Conservation (phyloP, 257 asterid genomes). For the Lycium ferocissimum region DNA sequence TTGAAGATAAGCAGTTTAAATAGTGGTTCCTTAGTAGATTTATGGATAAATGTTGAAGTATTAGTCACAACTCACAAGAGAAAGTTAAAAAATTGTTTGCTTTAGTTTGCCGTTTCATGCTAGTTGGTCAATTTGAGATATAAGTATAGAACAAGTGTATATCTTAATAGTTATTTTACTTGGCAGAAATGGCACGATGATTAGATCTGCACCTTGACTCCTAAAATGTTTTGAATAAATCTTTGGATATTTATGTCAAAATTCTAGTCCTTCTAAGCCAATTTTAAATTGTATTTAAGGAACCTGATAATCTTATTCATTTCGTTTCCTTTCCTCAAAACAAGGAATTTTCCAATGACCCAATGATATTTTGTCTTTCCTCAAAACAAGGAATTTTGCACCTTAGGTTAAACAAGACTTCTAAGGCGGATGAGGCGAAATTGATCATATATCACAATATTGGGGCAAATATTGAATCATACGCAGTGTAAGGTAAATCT, state of each 20-base stretch:
- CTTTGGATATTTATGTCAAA: background rate
- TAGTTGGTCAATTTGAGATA: background rate
- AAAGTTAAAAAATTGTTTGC: background rate
- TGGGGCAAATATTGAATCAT: too few species aligned
- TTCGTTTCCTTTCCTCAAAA: background rate
- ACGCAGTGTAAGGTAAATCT: too few species aligned
- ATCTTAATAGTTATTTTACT: too few species aligned
- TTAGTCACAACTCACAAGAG: background rate
- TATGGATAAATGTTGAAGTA: background rate
- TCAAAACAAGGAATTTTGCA: too few species aligned
- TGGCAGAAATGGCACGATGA: background rate
- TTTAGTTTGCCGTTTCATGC: background rate
- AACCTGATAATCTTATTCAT: background rate
- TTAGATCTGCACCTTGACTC: background rate
- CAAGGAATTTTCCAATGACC: background rate
- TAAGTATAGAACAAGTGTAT: background rate
- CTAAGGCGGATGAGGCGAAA: too few species aligned
- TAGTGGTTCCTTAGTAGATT: background rate
- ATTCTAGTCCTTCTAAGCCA: background rate
- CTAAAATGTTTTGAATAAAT: background rate
- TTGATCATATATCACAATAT: too few species aligned
- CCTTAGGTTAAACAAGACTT: too few species aligned
- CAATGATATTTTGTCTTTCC: too few species aligned
- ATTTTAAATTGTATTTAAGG: background rate
- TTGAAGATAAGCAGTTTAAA: background rate